Base-by-base conservation (phyloP, 805 yeast species). In the Candida saitoana region DNA sequence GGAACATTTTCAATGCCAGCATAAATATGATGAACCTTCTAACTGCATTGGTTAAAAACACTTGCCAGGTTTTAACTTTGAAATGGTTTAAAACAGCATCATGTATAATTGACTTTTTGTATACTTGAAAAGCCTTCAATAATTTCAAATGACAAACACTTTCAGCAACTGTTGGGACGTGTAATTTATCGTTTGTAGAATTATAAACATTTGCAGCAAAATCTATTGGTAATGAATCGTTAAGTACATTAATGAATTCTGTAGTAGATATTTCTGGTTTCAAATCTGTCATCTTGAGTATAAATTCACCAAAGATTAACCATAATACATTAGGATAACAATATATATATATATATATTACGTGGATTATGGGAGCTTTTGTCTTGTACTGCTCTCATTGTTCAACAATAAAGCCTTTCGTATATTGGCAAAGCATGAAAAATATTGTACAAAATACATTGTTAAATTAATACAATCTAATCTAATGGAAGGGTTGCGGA, bases 91-190 rank as follows among this genome's bases (percentile, higher is more conserved):
- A 6, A 24, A 6, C 15, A 30, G 30, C 33, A 19, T 38, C 40
- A 36, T 27, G 29, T 22, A 36, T 36, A 8, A 57, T 38, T 3
- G 35, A 25, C 12, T 36, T 18, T 32, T 57, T 56, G 45, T 57
- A 46, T 2, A 39, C 49, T 5, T 33, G 40, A 40, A 59, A 55
- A 3, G 59, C 53, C 34, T 45, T 46, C 16, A 58, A 38, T 27
- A 59, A 40, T 45, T 55, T 58, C 41, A 59, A 50, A 40, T 58
- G 60, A 12, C 53, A 46, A 7, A 52, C 38, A 6, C 45, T 43
- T 18, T 56, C 62, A 6, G 14, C 37, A 14, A 36, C 34, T 16
- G 18, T 31, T 5, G 50, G 50, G 11, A 36, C 14, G 20, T 25
- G 37, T 6, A 7, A 22, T 11, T 14, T 34, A 8, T 18, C 25